Evolutionary conservation across 345 rosid species (phyloP).

Genomic region (Acer campestre): DNA sequence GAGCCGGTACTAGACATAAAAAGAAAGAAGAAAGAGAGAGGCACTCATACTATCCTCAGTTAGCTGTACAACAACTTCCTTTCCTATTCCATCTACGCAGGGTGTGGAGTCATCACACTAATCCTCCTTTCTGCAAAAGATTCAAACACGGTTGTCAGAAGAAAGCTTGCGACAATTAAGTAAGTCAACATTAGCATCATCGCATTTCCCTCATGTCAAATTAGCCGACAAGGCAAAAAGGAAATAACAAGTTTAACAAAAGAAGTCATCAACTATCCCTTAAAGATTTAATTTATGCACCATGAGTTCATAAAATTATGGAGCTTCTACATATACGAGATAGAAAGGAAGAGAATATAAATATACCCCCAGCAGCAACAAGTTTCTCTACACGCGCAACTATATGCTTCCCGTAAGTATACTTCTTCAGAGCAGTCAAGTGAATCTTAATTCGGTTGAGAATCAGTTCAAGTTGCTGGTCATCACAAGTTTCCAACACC

Average conservation of each 20-base stretch:
- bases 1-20: slow-evolving; percentile 33
- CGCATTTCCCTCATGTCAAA: not conserved
- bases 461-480: slow-evolving; percentile 80
- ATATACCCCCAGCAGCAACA: slow-evolving; percentile 93
- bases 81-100: slow-evolving; percentile 39
- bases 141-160: not conserved
- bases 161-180: not conserved
- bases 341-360: slow-evolving; percentile 12
- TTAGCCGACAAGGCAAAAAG: not conserved
- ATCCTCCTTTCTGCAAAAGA: slow-evolving; percentile 64
- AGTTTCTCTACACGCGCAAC: slow-evolving; percentile 98
- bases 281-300: not conserved
- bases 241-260: not conserved
- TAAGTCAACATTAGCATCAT: not conserved
- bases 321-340: not conserved
- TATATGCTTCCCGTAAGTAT: slow-evolving; percentile 95
- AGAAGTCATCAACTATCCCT: not conserved
- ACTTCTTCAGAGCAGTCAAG: slow-evolving; percentile 86
- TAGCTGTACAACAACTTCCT: slow-evolving; percentile 60
- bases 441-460: slow-evolving; percentile 88
- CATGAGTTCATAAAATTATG: not conserved
- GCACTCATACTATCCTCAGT: slow-evolving; percentile 53
- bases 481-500: slow-evolving; percentile 95
- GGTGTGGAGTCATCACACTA: slow-evolving; percentile 54
- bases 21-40: slow-evolving; percentile 33